Percentiles rank a stretch among this genome's conserved stretches.
These are phyloP conservation scores for Fagopyrum homotropicum DNA, from an alignment of 148 eudicot species.

Conservation along the genomic window DNA sequence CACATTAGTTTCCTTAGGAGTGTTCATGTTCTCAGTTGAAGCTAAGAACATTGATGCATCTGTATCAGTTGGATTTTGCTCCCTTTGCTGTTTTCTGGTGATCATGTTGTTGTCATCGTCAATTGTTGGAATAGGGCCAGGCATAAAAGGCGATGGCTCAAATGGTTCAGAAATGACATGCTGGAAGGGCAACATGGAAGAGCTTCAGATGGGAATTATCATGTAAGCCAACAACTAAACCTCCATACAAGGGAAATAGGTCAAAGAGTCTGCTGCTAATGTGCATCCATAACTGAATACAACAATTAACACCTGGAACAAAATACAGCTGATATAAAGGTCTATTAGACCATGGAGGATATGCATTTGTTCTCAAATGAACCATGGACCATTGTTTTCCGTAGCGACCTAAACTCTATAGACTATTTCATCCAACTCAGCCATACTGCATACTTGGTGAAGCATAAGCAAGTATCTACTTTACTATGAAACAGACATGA, in stretches of 20 bases:
- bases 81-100: slow-evolving; percentile 44
- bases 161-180: slow-evolving; percentile 87
- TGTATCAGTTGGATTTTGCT: slow-evolving; percentile 37
- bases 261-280: background rate
- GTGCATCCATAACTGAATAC: background rate
- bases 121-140: slow-evolving; percentile 46
- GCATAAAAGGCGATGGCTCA: slow-evolving; percentile 85
- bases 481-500: background rate
- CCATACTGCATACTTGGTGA: background rate
- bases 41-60: slow-evolving; percentile 47
- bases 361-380: too few species aligned
- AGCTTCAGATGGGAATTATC: background rate
- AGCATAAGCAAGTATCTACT: background rate
- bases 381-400: background rate
- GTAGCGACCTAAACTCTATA: background rate
- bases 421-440: background rate
- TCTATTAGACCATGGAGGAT: background rate
- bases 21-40: slow-evolving; percentile 49
- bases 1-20: slow-evolving; percentile 77
- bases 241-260: background rate
- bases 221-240: background rate
- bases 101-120: slow-evolving; percentile 42
- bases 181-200: slow-evolving; percentile 30
- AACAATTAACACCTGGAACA: background rate
- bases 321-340: background rate